Evolutionary conservation across 2,329 filamentous ascomycete species (phyloP).

Genomic region (Penicillium palitans): DNA sequence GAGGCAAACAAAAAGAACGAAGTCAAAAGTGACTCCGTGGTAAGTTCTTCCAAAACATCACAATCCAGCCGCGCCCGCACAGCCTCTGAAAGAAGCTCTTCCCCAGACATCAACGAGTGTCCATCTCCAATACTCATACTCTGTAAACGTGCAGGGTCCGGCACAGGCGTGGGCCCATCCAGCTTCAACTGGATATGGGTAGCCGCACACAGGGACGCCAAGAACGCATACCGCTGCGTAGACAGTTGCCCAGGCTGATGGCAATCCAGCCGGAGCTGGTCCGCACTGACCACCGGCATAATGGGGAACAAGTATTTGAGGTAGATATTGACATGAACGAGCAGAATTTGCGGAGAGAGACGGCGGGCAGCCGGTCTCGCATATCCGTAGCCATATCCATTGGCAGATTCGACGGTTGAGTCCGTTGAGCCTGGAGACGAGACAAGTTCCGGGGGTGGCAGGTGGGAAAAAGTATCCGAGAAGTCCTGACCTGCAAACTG

Average conservation of each 20-base stretch:
- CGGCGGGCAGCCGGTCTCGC: constrained; percentile 22
- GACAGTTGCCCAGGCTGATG: constrained; percentile 56
- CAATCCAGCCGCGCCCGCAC: constrained; percentile 47
- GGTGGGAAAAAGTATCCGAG: constrained; percentile 30
- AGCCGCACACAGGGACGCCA: constrained; percentile 45
- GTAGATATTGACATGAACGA: constrained; percentile 45
- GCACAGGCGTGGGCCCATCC: constrained; percentile 31
- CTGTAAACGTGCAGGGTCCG: constrained; percentile 32
- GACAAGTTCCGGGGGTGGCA: constrained; percentile 34
- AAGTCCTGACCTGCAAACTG: constrained; percentile 27
- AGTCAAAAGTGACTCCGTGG: constrained; percentile 55
- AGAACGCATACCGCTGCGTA: constrained; percentile 42
- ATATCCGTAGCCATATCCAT: constrained; percentile 6
- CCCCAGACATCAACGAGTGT: constrained; percentile 62
- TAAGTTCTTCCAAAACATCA: constrained; percentile 44
- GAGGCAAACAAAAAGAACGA: constrained; percentile 77
- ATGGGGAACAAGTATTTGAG: constrained; percentile 47
- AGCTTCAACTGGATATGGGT: constrained; percentile 49
- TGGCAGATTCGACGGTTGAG: constrained; percentile 32
- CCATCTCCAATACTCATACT: constrained; percentile 57
- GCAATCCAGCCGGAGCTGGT: constrained; percentile 38
- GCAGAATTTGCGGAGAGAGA: constrained; percentile 35
- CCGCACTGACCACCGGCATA: constrained; percentile 44
- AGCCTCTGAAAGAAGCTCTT: constrained; percentile 66
- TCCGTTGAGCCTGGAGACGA: constrained; percentile 39